Base-by-base conservation (phyloP, 208 protist genomes). In the Trypanosoma rangeli region DNA sequence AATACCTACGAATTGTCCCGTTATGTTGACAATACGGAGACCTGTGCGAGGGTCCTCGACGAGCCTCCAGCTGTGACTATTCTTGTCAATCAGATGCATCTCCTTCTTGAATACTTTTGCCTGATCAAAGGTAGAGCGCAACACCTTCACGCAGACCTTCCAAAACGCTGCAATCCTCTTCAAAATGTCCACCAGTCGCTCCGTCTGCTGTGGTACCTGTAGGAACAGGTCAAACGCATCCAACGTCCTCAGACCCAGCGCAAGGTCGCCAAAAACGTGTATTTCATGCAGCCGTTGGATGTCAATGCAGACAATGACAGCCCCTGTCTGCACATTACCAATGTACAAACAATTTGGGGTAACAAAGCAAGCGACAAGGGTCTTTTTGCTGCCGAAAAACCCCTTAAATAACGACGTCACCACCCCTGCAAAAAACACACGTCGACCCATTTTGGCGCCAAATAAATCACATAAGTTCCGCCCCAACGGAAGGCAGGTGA, bases 271-370 rank as follows among this genome's bases (percentile, higher is more conserved):
- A 49, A 75, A 65, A 18, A 64, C 24, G 49, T 68, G 52, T 12
- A 75, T 15, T 48, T 75, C 70, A 52, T 39, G 37, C 1, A 75
- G 39, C 44, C 48, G 54, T n/a, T 60, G 61, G 39, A 75, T 57
- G 48, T 68, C 64, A 46, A 68, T 22, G 20, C 57, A 68, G 18
- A 58, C 24, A 55, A 75, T 42, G 1, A 75, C 12, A n/a, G 63
- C 70, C 13, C 62, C 70, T 24, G 70, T 69, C 49, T 55, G 29
- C 5, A 70, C 64, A 50, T 75, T 54, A 20, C 70, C 70, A 35
- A 75, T 44, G 58, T 75, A 75, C 18, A 75, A 3, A 55, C 70
- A 70, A 53, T 75, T 75, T 33, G 63, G 63, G 9, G 70, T 75
- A 1, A 75, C 62, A 60, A 75, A 75, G 48, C 70, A 75, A 7